phyloP scores from a whole-genome alignment of 2,329 filamentous ascomycete genomes.

The Parastagonospora nodorum region DNA sequence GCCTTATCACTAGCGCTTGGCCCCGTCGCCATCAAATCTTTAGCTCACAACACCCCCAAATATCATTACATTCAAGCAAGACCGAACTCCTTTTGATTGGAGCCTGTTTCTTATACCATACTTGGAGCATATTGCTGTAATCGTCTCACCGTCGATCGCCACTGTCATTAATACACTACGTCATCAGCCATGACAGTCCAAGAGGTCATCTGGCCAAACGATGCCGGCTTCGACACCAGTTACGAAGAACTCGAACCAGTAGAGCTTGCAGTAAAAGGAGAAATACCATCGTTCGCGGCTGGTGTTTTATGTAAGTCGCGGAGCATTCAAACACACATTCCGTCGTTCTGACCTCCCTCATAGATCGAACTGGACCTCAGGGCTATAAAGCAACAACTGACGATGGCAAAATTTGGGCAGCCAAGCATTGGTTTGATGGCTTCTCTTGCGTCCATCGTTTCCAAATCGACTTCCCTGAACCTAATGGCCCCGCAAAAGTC shows the following conservation, averaged over 20 bases:
- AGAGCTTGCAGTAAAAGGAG: conserved; percentile 65
- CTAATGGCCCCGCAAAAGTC: conserved; percentile 52
- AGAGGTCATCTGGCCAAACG: conserved; percentile 38
- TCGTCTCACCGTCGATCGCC: background rate
- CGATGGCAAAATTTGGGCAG: conserved; percentile 61
- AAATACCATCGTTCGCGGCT: conserved; percentile 72
- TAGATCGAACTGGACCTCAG: conserved; percentile 67
- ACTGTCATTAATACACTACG: background rate
- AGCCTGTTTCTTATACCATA: no score
- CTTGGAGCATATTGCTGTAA: background rate
- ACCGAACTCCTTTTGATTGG: no score
- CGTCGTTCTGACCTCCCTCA: background rate
- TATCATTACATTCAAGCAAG: no score
- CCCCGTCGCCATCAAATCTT: no score
- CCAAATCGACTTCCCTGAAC: conserved; percentile 60
- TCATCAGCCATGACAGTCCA: conserved; percentile 6
- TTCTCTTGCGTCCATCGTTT: conserved; percentile 75
- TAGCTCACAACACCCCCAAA: no score
- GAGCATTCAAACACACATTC: background rate
- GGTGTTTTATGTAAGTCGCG: conserved; percentile 62
- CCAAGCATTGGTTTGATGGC: conserved; percentile 83
- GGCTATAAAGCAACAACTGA: conserved; percentile 65
- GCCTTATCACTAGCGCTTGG: no score
- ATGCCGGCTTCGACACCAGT: conserved; percentile 63
- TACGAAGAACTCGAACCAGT: conserved; percentile 70